Base-by-base conservation (phyloP, 1,284 basidiomycete species). In the Malassezia obtusa region DNA sequence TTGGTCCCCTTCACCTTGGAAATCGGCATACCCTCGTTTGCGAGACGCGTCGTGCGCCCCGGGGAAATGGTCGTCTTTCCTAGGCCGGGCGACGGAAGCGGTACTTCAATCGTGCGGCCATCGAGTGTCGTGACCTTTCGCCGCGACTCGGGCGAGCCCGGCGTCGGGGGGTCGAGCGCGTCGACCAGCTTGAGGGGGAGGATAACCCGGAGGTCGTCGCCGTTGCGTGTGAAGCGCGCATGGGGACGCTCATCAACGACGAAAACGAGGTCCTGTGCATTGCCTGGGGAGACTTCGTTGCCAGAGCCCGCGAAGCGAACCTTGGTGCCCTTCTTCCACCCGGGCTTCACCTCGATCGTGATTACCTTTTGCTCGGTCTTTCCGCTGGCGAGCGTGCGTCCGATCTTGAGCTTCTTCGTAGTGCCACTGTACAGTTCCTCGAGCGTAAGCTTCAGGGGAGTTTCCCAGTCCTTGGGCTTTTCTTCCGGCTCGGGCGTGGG, bases 401-500 rank as follows among this genome's bases (percentile, higher is more conserved):
- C 84, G 54, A 98, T 82, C 75, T 90, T 92, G 56, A 98, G 81
- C 63, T 84, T 86, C 76, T 96, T 98, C 25, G 84, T 85, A 2
- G 84, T 79, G 28, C 94, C 94, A 41, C 78, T 80, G 77, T 88
- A 92, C n/a, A 98, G 81, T 45, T 98, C 92, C 66, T 89, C 83
- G 6, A 98, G 80, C 0, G 89, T 82, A 26, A 94, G 78, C 59
- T 87, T 87, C 56, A 96, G 81, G 0, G 89, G 89, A 56, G 84
- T 84, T 24, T 80, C 83, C 71, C 65, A 61, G 89, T 84, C 76
- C 89, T 89, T 21, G 78, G 78, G 56, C 33, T 67, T 62, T n/a
- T 22, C 28, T 38, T 37, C 26, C 32, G 49, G 17, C 33, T 44
- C 46, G 15, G 36, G 39, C 3, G 57, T 52, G 31, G 50, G 53